Evolutionary conservation across 805 yeast genomes (phyloP).

Genomic region (Lipomyces lipofer): DNA sequence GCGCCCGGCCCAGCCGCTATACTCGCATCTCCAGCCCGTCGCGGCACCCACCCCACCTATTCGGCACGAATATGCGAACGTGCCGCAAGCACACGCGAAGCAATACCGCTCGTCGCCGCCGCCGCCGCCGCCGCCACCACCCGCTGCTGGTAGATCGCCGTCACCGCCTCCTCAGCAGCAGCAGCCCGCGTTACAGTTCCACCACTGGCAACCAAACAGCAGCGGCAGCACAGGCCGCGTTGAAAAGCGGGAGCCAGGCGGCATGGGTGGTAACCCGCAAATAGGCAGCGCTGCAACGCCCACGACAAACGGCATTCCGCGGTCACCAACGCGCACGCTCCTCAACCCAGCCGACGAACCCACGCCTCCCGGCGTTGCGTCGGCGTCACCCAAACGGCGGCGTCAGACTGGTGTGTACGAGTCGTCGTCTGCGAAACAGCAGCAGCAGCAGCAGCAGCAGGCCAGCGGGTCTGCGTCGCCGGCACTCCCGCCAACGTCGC

Average conservation of each 20-base stretch:
- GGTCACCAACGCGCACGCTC: constrained; percentile 25
- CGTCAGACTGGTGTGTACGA: constrained; percentile 20
- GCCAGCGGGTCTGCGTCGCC: neutral
- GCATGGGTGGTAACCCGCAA: too few species aligned
- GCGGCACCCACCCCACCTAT: neutral
- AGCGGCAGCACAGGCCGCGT: too few species aligned
- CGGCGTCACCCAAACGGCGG: constrained; percentile 25
- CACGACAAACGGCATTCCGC: constrained; percentile 19
- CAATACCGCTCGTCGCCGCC: constrained; percentile 20
- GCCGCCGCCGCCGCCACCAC: constrained; percentile 12
- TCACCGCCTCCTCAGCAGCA: constrained; percentile 17
- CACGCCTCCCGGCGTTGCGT: neutral
- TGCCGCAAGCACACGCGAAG: constrained; percentile 2
- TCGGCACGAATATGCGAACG: too few species aligned
- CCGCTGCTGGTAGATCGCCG: constrained; percentile 9
- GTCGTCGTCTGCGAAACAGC: constrained; percentile 10
- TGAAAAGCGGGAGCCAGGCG: too few species aligned
- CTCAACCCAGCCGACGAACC: constrained; percentile 14
- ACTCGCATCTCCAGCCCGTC: neutral
- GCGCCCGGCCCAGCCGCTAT: too few species aligned
- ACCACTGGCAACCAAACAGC: constrained; percentile 29
- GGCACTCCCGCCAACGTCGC: constrained; percentile 6
- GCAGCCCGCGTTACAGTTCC: constrained; percentile 26
- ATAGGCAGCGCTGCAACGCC: too few species aligned
- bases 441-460: constrained; percentile 14